phyloP scores from a whole-genome alignment of 2,329 filamentous ascomycete genomes.

The Aspergillus uvarum region DNA sequence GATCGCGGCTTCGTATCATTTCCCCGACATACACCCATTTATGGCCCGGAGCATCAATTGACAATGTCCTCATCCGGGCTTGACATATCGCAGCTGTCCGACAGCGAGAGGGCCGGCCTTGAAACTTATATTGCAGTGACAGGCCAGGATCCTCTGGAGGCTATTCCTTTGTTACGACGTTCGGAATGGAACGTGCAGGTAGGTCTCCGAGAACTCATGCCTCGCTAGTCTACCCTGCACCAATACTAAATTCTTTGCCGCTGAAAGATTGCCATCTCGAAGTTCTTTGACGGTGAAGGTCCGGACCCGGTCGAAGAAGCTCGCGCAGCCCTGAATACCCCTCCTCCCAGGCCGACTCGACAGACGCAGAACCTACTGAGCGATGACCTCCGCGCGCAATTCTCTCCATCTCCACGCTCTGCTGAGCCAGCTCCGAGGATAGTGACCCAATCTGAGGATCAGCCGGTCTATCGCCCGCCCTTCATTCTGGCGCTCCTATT shows the following conservation, averaged over 20 bases:
- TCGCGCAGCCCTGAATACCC: slow-evolving; percentile 59
- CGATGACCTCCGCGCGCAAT: slow-evolving; percentile 37
- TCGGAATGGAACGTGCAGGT: slow-evolving; percentile 97
- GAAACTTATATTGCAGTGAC: slow-evolving; percentile 89
- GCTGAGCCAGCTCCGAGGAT: slow-evolving; percentile 78
- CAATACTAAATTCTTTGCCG: slow-evolving; percentile 2
- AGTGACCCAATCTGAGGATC: slow-evolving; percentile 68
- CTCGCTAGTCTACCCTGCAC: neutral
- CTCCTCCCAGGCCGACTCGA: slow-evolving; percentile 62
- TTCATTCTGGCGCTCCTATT: slow-evolving; percentile 76
- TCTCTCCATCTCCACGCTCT: slow-evolving; percentile 39
- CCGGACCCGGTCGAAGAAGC: slow-evolving; percentile 79
- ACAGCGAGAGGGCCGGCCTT: slow-evolving; percentile 77
- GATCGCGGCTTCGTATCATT: neutral
- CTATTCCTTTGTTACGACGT: slow-evolving; percentile 74
- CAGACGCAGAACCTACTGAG: slow-evolving; percentile 70
- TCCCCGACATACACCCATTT: slow-evolving; percentile 7
- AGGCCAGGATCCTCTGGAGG: slow-evolving; percentile 73
- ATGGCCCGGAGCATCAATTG: slow-evolving; percentile 24
- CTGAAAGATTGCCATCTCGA: slow-evolving; percentile 82
- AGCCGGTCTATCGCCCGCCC: slow-evolving; percentile 67
- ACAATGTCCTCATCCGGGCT: slow-evolving; percentile 50
- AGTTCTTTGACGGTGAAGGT: slow-evolving; percentile 96
- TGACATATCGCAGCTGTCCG: slow-evolving; percentile 66
- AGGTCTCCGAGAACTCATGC: neutral